phyloP scores from a whole-genome alignment of 2,329 filamentous ascomycete species.

The Fusarium sp. region DNA sequence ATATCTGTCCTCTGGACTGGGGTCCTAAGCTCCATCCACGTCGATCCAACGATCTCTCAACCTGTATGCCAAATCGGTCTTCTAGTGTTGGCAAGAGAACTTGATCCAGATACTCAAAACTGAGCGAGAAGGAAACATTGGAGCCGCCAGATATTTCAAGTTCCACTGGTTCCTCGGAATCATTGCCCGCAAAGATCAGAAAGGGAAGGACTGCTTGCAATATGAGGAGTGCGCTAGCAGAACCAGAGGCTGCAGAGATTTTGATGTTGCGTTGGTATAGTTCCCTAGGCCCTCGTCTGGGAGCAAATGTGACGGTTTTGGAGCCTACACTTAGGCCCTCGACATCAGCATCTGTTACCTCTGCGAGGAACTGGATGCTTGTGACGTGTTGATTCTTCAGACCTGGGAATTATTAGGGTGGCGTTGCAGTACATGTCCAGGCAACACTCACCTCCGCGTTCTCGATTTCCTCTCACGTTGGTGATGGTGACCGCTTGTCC shows the following conservation, averaged over 20 bases:
- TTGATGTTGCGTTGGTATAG: conserved; percentile 57
- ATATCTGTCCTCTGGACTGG: conserved; percentile 54
- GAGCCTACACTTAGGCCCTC: conserved; percentile 64
- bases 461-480: conserved; percentile 67
- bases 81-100: conserved; percentile 67
- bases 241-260: conserved; percentile 61
- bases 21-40: conserved; percentile 65
- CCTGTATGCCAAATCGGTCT: conserved; percentile 59
- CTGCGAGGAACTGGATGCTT: conserved; percentile 64
- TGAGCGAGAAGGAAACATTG: conserved; percentile 66
- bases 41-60: conserved; percentile 57
- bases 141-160: conserved; percentile 68
- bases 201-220: conserved; percentile 71
- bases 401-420: conserved; percentile 52
- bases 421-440: not conserved
- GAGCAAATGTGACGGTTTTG: conserved; percentile 60
- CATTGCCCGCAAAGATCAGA: conserved; percentile 64
- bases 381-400: conserved; percentile 71
- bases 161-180: conserved; percentile 56
- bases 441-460: conserved; percentile 44
- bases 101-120: conserved; percentile 72
- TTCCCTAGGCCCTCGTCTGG: conserved; percentile 52
- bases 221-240: conserved; percentile 67
- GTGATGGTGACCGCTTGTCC: conserved; percentile 63
- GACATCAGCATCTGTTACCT: conserved; percentile 62